A percentile compares a stretch with the other conserved stretches of the same genome.
Evolutionary conservation across 2,329 filamentous ascomycete species (phyloP).

Genomic region (Mycosphaerella sp.): DNA sequence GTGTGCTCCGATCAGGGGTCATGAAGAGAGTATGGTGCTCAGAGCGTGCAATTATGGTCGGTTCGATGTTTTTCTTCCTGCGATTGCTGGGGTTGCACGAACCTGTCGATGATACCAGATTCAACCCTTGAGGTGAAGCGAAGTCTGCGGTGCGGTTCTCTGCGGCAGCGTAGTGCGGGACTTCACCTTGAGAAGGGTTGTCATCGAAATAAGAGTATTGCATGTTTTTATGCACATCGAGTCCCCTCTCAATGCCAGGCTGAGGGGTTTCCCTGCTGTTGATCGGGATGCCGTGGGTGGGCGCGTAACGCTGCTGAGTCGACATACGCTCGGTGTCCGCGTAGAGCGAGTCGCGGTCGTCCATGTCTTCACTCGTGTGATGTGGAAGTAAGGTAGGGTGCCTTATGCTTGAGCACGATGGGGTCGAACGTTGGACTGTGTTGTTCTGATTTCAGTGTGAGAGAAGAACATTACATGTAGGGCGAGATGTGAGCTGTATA

Average conservation of each 20-base stretch:
- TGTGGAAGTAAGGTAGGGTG: not conserved
- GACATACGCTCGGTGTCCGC: not conserved
- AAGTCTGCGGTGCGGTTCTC: not conserved
- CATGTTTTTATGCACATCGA: not conserved
- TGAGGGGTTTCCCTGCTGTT: not conserved
- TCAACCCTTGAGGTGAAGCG: too few relatives aligned
- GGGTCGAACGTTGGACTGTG: not conserved
- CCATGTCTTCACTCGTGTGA: not conserved
- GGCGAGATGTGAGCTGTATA: not conserved
- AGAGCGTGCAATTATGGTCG: not conserved
- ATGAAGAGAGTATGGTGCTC: not conserved
- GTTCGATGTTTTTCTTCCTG: too few relatives aligned
- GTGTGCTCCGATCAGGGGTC: not conserved
- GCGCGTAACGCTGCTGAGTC: not conserved
- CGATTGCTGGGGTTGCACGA: too few relatives aligned
- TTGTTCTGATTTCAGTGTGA: not conserved
- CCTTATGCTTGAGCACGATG: not conserved
- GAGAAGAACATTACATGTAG: not conserved
- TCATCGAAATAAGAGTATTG: not conserved
- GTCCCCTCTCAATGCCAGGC: not conserved
- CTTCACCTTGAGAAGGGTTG: not conserved
- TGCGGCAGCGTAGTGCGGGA: not conserved
- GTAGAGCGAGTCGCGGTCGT: not conserved
- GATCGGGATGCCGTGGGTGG: not conserved
- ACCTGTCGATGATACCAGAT: too few relatives aligned